Evolutionary conservation across 148 eudicot species (phyloP).

Genomic region (Rhododendron molle): DNA sequence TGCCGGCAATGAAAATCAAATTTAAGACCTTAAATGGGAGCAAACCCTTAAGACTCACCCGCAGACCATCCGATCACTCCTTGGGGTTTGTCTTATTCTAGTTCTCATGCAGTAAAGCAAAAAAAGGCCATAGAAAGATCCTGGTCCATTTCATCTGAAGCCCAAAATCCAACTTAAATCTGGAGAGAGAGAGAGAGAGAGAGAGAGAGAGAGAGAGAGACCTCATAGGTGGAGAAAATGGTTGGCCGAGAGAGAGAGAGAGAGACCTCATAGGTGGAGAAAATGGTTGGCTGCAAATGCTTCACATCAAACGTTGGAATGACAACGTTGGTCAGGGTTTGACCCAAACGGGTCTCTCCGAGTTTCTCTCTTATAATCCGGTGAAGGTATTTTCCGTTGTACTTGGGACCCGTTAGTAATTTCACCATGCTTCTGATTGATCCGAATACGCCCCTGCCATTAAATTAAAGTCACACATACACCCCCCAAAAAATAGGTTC

Average conservation of each 20-base stretch:
- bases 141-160: background rate
- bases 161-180: background rate
- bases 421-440: background rate
- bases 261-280: constrained; percentile 19
- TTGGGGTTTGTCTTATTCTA: too few relatives aligned
- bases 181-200: background rate
- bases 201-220: background rate
- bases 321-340: constrained; percentile 17
- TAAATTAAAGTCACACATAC: background rate
- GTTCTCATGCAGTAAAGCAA: background rate
- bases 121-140: background rate
- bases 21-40: too few relatives aligned
- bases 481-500: background rate
- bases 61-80: too few relatives aligned
- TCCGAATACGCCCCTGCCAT: background rate
- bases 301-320: constrained; percentile 19
- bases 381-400: constrained; percentile 19
- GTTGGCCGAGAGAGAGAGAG: background rate
- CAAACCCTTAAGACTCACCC: too few relatives aligned
- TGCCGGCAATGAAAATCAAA: too few relatives aligned
- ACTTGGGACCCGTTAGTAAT: constrained; percentile 15
- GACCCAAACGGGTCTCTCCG: constrained; percentile 7
- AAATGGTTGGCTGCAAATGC: constrained; percentile 17
- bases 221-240: too few relatives aligned
- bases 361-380: background rate